Evolutionary conservation across 805 yeast species (phyloP), one percentile per base, ranked within the genome.

Genomic region (Debaryomyces castellii): DNA sequence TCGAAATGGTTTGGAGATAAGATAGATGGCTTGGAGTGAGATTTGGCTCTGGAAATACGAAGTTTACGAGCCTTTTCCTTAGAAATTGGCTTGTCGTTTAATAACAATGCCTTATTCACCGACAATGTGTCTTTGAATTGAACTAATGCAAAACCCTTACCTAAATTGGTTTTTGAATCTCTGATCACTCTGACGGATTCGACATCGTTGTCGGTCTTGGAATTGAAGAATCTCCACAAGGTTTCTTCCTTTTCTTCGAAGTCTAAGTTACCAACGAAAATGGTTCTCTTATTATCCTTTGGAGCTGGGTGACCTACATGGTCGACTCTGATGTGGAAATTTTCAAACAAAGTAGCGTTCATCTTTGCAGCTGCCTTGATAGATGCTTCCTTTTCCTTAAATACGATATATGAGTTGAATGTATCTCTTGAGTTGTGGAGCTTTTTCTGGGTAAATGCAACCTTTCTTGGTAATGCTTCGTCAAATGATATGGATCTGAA

Each of bases 111-210:
- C 60, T 88, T 87, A 51, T 83, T 82, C 8, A 94, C 96, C 35
- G 83, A 74, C 45, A 84, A 67, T 1, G 78, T 55, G 58, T 87
- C 92, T 49, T 75, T 78, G 71, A 91, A 94, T 66, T 92, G 98
- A 28, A 94, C 90, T 62, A 91, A 88, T 5, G 96, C 99, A 70
- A 94, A 91, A 5, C 99, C 99, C 69, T 94, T 94, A 51, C 99
- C 99, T 48, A 92, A 74, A 58, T 94, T 92, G 18, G 97, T 92
- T 69, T 89, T 89, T 14, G 96, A 70, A 63, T 94, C 99, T 62
- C 99, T 82, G 27, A 94, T 80, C 39, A 94, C 78, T 64, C 99
- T 81, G 25, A 94, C 97, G 51, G 87, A 85, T 63, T 90, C 96
- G 44, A 94, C 86, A 22, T 80, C 83, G 37, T 67, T 68, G 28